Evolutionary conservation across 148 eudicot genomes (phyloP), one percentile per base, ranked within the genome.

Genomic region (Selenicereus undatus): DNA sequence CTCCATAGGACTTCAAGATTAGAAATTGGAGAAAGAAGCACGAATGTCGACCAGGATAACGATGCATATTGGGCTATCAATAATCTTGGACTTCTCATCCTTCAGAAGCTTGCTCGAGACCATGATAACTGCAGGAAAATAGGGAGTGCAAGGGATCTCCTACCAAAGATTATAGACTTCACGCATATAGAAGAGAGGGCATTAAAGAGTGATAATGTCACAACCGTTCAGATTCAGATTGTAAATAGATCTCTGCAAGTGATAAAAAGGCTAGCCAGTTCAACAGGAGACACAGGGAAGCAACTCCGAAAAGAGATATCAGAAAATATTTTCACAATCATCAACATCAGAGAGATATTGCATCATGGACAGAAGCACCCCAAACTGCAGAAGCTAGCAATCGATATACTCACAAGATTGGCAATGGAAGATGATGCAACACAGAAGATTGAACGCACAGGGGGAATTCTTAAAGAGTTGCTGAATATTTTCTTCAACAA

Each of bases 371-470:
- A 90, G 80, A 90, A 86, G 42, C 83, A 91, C 62, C 95, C 94
- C 0, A 75, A 80, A 58, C 74, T 96, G 26, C 98, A 93, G 65
- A 88, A 82, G 30, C 83, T 93, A n/a, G 98, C 88, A 51, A 92
- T 96, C 35, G 98, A 93, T 76, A 92, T 92, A 51, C 83, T 96
- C 65, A 90, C 89, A 7, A 91, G 85, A 74, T 79, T 96, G 81
- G 99, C 94, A 9, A 52, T 96, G 77, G 99, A 93, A 79, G 98
- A 89, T 56, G 95, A 93, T 56, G 94, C 95, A 13, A 93, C 91
- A 1, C 91, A 92, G 82, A 91, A 86, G 82, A 92, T 96, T 48
- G 98, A 93, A 30, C 87, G 84, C 29, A 96, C 99, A 1, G 99
- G 99, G 18, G 99, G 99, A 58, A 83, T 93, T n/a, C 70, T 96